Evolutionary conservation across 2,329 filamentous ascomycete species (phyloP).

Genomic region (Fusarium brachygibbosum): DNA sequence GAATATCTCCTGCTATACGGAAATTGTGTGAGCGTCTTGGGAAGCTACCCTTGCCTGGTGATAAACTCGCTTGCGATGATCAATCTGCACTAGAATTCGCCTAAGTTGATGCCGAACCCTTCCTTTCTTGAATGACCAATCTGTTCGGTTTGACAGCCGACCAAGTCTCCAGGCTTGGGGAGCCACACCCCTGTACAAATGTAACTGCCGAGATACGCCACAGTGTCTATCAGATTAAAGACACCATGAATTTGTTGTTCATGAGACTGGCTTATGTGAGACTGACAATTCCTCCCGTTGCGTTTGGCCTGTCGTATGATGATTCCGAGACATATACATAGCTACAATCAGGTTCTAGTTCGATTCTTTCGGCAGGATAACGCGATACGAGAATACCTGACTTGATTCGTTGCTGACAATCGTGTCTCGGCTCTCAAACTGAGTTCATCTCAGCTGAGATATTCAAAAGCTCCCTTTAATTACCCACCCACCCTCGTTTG

Average conservation of each 20-base stretch:
- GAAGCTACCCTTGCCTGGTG: not conserved
- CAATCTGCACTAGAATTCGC: not conserved
- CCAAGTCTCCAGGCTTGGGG: not conserved
- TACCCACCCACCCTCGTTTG: not conserved
- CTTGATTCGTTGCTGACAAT: not conserved
- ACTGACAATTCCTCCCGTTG: not conserved
- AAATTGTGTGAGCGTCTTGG: not conserved
- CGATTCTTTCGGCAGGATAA: not conserved
- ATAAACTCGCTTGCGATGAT: not conserved
- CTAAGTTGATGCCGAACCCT: not conserved
- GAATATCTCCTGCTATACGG: not conserved
- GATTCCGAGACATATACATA: not conserved
- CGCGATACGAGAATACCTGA: not conserved
- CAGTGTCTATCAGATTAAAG: not conserved
- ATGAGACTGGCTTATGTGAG: not conserved
- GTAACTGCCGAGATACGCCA: slow-evolving; percentile 1
- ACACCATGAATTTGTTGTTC: not conserved
- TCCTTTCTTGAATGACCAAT: not conserved
- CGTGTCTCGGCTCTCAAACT: not conserved
- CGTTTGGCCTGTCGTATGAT: not conserved
- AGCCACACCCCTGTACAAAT: not conserved
- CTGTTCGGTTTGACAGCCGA: not conserved
- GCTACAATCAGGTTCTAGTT: not conserved
- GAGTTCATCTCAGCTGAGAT: not conserved
- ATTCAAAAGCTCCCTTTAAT: slow-evolving; percentile 1